These are phyloP conservation scores for Fusarium scirpi DNA, from an alignment of 2,329 filamentous ascomycete species.

Conservation along the genomic window DNA sequence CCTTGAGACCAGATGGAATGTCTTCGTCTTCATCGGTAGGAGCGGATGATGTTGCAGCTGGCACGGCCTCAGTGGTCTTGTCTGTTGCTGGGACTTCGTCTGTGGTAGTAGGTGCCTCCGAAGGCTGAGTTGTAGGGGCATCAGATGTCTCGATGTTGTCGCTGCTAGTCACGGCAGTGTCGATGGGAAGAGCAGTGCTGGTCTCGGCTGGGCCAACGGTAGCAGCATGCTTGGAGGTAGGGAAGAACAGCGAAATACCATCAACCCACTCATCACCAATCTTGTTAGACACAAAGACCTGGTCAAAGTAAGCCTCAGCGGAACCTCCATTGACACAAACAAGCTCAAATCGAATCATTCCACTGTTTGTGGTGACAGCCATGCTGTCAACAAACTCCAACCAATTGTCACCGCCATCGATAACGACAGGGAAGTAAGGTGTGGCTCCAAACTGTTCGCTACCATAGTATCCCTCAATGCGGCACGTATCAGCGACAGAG, in stretches of 20 bases:
- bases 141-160: not conserved
- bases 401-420: constrained; percentile 10
- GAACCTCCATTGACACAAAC: constrained; percentile 32
- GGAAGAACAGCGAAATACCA: constrained; percentile 34
- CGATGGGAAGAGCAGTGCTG: constrained; percentile 10
- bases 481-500: constrained; percentile 31
- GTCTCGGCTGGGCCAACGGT: constrained; percentile 14
- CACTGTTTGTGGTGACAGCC: constrained; percentile 30
- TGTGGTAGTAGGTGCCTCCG: not conserved
- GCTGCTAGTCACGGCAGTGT: not conserved
- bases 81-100: not conserved
- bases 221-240: constrained; percentile 19
- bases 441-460: constrained; percentile 28
- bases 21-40: not conserved
- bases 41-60: not conserved
- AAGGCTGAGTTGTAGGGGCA: not conserved
- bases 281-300: constrained; percentile 43
- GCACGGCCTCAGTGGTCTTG: not conserved
- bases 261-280: constrained; percentile 35
- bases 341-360: constrained; percentile 38
- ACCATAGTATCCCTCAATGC: constrained; percentile 38
- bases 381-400: constrained; percentile 25
- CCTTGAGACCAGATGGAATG: constrained; percentile 10
- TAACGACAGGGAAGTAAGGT: constrained; percentile 34
- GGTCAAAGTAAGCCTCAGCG: constrained; percentile 40